Conservation (phyloP, 768 basidiomycete species). For the Leccinum pellstonianum region DNA sequence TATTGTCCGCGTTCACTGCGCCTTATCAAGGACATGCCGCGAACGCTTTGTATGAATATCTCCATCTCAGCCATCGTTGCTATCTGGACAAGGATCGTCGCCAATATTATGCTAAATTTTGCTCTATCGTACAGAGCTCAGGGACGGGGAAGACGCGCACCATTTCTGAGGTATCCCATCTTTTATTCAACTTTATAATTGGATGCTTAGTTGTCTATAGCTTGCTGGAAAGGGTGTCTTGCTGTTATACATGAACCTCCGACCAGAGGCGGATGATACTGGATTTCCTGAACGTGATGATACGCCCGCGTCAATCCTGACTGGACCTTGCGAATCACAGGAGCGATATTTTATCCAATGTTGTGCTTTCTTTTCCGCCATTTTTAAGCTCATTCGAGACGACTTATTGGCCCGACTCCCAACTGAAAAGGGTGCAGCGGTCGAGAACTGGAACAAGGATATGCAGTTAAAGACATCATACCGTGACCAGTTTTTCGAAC, state of each 20-base stretch:
- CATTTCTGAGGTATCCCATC: background rate
- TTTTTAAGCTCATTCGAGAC: no score
- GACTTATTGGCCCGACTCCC: no score
- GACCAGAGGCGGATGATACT: no score
- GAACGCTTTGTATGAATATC: background rate
- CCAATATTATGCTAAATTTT: background rate
- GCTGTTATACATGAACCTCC: background rate
- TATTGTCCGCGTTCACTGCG: background rate
- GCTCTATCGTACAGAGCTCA: background rate
- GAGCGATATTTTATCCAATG: no score
- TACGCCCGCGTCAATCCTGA: no score
- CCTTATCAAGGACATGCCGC: background rate
- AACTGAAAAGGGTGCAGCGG: no score
- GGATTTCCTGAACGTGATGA: no score
- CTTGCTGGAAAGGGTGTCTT: background rate
- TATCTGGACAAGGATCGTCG: background rate
- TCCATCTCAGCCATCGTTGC: background rate
- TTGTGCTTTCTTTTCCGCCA: no score
- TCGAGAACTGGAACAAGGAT: no score
- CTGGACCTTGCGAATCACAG: no score
- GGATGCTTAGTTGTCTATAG: background rate
- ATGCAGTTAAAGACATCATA: no score
- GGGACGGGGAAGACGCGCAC: background rate
- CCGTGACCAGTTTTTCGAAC: no score
- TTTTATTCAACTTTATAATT: background rate